Conservation (phyloP, 2,329 filamentous ascomycete genomes). For the Tympanopsis confertula region DNA sequence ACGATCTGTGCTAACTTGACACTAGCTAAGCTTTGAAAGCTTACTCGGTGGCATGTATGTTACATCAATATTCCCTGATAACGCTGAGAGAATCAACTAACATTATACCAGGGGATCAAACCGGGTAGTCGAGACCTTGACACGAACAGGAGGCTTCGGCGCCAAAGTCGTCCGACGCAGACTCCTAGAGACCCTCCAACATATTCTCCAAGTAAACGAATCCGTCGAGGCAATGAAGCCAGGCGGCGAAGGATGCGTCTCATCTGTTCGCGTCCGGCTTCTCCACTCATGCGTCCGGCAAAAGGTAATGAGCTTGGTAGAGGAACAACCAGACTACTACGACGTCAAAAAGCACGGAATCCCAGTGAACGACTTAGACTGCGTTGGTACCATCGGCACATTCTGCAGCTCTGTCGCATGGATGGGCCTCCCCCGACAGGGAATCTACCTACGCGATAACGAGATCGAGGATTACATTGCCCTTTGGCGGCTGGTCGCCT, state of each 20-base stretch:
- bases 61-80: too few relatives aligned
- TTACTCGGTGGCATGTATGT: constrained; percentile 61
- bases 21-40: constrained; percentile 47
- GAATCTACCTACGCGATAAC: constrained; percentile 47
- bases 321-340: constrained; percentile 49
- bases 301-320: constrained; percentile 48
- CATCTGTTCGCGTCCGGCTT: constrained; percentile 56
- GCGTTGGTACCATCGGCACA: constrained; percentile 57
- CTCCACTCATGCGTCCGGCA: constrained; percentile 58
- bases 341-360: constrained; percentile 44
- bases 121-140: constrained; percentile 62
- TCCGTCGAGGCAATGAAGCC: constrained; percentile 56
- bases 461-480: constrained; percentile 63
- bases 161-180: constrained; percentile 54
- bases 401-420: constrained; percentile 61
- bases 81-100: too few relatives aligned
- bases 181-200: constrained; percentile 59
- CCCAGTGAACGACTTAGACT: constrained; percentile 68
- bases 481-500: constrained; percentile 64
- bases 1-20: constrained; percentile 14
- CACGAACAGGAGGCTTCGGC: constrained; percentile 64
- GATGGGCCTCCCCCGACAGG: constrained; percentile 60
- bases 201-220: constrained; percentile 60
- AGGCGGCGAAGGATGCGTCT: constrained; percentile 52
- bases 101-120: constrained; percentile 42